Base-by-base conservation (phyloP, 2,329 filamentous ascomycete species). In the Aspergillus eucalypticola region DNA sequence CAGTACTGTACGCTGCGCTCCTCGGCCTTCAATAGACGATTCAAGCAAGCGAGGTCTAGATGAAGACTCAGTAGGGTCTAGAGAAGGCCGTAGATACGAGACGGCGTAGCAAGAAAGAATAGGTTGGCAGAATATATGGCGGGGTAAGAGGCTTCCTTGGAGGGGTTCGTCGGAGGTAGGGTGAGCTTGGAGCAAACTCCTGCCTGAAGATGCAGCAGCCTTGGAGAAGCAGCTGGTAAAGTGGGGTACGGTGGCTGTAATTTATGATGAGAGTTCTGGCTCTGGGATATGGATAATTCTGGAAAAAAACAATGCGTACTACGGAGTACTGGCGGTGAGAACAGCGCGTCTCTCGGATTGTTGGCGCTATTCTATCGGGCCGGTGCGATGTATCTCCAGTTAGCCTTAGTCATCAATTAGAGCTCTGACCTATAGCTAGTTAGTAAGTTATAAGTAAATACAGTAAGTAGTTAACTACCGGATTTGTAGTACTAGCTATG, bases 1-100 rank as follows among this genome's bases (percentile, higher is more conserved):
- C 68, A 69, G 67, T 64, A 60, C 70, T 65, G 71, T 69, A 69
- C 64, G 65, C 60, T 60, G 64, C 62, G 69, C 65, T 44, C 53
- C 53, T 55, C 39, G 59, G 61, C 60, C 44, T 57, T 50, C 55
- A 48, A 57, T 50, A 8, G n/a, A 32, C 19, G 19, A 38, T 35
- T 15, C n/a, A 29, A 41, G 23, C 17, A 39, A n/a, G 19, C 23
- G 51, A 35, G 44, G 10, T 50, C 46, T 17, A 10, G 11, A 17
- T 19, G n/a, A 29, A 3, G 46, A 50, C 46, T 46, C 19, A 19
- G 17, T 32, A 44, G 41, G 29, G 35, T 52, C 55, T 55, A 52
- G 32, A 64, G 51, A 58, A 48, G 55, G 27, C 29, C 48, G 59
- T 21, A 39, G 32, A 42, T 62, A 67, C 65, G 64, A 59, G 46